Evolutionary conservation across 1,139 yeast genomes (phyloP).

Genomic region (Candida gigantensis): DNA sequence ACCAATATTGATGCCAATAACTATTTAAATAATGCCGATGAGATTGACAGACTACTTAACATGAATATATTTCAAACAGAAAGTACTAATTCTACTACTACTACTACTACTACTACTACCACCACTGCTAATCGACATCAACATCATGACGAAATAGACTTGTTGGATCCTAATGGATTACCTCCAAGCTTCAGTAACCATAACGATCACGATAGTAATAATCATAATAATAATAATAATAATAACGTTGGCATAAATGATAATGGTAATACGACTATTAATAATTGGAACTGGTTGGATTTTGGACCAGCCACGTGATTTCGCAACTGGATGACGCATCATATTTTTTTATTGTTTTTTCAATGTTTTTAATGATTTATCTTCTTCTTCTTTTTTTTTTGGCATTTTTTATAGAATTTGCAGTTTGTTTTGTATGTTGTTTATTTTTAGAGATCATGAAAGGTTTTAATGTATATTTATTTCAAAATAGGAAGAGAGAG

Average conservation of each 20-base stretch:
- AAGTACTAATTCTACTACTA: no score
- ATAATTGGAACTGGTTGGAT: slow-evolving; percentile 34
- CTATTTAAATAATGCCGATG: slow-evolving; percentile 26
- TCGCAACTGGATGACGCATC: background rate
- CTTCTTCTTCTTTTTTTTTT: no score
- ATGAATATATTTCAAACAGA: slow-evolving; percentile 43
- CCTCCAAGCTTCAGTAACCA: slow-evolving; percentile 8
- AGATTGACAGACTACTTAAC: slow-evolving; percentile 42
- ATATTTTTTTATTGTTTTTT: background rate
- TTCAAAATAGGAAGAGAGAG: background rate
- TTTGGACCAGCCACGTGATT: slow-evolving; percentile 21
- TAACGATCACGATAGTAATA: slow-evolving; percentile 1
- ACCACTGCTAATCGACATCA: slow-evolving; percentile 12
- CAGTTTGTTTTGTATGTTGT: no score
- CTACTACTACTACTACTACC: no score
- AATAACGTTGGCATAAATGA: slow-evolving; percentile 10
- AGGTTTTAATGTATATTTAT: no score
- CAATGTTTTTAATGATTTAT: background rate
- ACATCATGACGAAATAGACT: slow-evolving; percentile 15
- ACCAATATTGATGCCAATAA: slow-evolving; percentile 10
- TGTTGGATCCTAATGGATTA: slow-evolving; percentile 14
- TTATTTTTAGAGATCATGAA: no score
- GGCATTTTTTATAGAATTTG: no score
- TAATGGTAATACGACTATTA: slow-evolving; percentile 14
- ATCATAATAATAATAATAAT: background rate